Evolutionary conservation across 305 asterid genomes (phyloP), one percentile per base, ranked within the genome.

Genomic region (Ilex paraguariensis): DNA sequence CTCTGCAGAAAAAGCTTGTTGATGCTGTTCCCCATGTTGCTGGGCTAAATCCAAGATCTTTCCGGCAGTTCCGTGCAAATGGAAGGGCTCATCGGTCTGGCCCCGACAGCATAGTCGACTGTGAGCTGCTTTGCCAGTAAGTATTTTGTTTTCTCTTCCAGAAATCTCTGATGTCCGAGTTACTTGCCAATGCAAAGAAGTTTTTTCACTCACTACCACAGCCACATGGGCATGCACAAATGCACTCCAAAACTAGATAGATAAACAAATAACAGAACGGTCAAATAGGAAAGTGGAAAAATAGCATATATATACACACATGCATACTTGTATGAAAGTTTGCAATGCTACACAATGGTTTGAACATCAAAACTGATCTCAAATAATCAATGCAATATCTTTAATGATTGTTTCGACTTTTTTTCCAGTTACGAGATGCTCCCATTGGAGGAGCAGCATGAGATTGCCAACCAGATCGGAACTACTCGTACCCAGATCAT

Each of bases 31-130:
- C 87, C 65, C 97, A 92, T 79, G 83, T 85, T 7, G 98, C 95
- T 65, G 98, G 98, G 52, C 80, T 92, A 57, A 92, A 92, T 77
- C 98, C 98, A 54, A 77, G 80, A 77, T 87, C 97, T 33, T 92
- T 89, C 62, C 86, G 98, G 57, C 93, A 74, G 72, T 92, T 85
- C 74, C 77, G 64, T 51, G 79, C 98, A 4, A 86, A 87, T 77
- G 98, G 98, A 80, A 92, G 84, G 79, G 96, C 95, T 78, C 98
- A 92, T 79, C 82, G 91, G 40, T 97, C 98, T 31, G 97, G 98
- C 61, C 98, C 98, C 13, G 98, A 89, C 76, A 86, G 87, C 80
- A 82, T 92, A 74, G 91, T 92, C 8, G 98, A 92, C 74, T 84
- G 78, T 64, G 98, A 92, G 79, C 93, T 92, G 77, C 97, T 92